Evolutionary conservation across 2,329 filamentous ascomycete species (phyloP), one percentile per base, ranked within the genome.

Genomic region (Monilinia vaccinii-corymbosi): DNA sequence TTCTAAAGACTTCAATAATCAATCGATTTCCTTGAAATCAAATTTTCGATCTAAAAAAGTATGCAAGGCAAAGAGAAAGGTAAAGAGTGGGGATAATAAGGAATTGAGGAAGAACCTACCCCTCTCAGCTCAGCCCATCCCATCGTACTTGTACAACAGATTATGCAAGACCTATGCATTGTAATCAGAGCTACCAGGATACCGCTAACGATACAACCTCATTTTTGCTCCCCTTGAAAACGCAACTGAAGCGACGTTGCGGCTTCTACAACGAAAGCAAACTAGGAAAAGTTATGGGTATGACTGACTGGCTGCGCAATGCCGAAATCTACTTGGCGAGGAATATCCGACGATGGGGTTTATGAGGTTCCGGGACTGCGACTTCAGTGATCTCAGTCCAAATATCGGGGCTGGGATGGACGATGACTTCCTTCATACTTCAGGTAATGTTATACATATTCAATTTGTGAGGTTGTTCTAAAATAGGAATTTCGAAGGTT

Each of bases 341-440:
- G 36, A 28, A 44, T 55, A 13, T 55, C 51, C 28, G 51, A 44
- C 8, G 9, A 44, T 32, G 38, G 50, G 23, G 6, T 25, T 53
- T 32, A 42, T 53, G 60, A 44, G 64, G 66, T 5, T 32, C 36
- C 1, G 67, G 68, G 4, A 67, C 64, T 34, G 63, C 60, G 10
- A 61, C 60, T 44, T 67, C 63, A 23, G 58, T 50, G n/a, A 68
- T 64, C 21, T 63, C 60, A 40, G 64, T 65, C 8, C 34, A 58
- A 21, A 67, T 55, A 3, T 49, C 55, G 13, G 61, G 59, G 8
- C 60, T 60, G 16, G 64, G 60, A 56, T 64, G 60, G 40, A 68
- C 60, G 8, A 68, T 52, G 21, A 63, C 58, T 50, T 67, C 64
- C 47, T 66, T 68, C 67, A 69, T 67, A 9, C 14, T 40, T 38